These are phyloP conservation scores for Sequoia sempervirens DNA, from an alignment of 75 land plant species.

Conservation along the genomic window DNA sequence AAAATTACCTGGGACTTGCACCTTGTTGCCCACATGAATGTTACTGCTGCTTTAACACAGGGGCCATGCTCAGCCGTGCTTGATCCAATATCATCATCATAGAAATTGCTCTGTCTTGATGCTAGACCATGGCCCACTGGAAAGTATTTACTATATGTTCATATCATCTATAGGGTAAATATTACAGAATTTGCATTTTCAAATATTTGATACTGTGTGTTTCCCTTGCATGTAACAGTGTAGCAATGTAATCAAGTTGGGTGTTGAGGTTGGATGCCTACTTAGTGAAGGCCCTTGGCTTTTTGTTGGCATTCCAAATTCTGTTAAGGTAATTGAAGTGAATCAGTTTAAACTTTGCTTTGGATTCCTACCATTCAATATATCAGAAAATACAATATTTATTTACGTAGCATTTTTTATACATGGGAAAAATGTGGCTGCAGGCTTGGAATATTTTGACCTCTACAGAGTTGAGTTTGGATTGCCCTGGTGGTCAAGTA, in stretches of 20 bases:
- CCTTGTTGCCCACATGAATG: not conserved
- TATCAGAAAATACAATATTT: not conserved
- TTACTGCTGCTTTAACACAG: not conserved
- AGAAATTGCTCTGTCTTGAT: not conserved
- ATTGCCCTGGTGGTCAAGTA: slow-evolving; percentile 72
- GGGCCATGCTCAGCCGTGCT: not conserved
- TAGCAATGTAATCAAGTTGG: slow-evolving; percentile 45
- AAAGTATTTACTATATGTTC: not conserved
- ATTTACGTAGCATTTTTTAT: not conserved
- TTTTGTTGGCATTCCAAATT: slow-evolving; percentile 72
- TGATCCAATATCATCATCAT: not conserved
- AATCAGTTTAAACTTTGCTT: not conserved
- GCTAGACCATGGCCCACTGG: not conserved
- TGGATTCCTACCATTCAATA: not conserved
- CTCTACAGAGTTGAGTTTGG: slow-evolving; percentile 37
- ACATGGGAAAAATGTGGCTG: not conserved
- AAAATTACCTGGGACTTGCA: not conserved
- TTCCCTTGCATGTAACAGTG: slow-evolving; percentile 35
- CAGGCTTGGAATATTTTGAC: slow-evolving; percentile 77
- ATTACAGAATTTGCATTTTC: not conserved
- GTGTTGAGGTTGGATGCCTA: slow-evolving; percentile 69
- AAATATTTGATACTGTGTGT: not conserved
- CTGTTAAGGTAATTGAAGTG: slow-evolving; percentile 49
- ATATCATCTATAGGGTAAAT: not conserved
- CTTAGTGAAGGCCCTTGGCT: slow-evolving; percentile 74